These are phyloP conservation scores for Fusarium nisikadoi DNA, from an alignment of 2,329 filamentous ascomycete genomes.

Conservation along the genomic window DNA sequence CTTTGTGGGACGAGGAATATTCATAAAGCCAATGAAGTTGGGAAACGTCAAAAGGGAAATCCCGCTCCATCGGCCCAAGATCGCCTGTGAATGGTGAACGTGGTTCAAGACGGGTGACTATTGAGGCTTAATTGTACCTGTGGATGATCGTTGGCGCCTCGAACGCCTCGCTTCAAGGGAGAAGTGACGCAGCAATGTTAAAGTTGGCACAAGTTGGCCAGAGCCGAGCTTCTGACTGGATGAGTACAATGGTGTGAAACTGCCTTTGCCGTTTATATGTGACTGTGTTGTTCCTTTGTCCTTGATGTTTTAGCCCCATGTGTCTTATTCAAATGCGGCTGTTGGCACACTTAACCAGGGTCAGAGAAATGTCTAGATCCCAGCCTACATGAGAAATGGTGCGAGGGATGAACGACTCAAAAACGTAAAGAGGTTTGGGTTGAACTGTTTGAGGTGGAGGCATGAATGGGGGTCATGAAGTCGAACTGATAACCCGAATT, in stretches of 20 bases:
- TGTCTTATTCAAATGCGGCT: conserved; percentile 2
- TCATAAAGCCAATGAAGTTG: conserved; percentile 27
- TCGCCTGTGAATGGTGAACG: conserved; percentile 22
- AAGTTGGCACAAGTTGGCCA: conserved; percentile 34
- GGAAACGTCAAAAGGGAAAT: conserved; percentile 28
- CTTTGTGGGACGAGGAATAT: conserved; percentile 29
- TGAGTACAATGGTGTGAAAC: conserved; percentile 22
- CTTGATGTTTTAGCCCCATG: conserved; percentile 1
- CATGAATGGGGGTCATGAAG: conserved; percentile 36
- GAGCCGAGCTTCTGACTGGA: conserved; percentile 30
- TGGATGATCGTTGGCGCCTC: conserved; percentile 13
- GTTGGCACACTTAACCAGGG: conserved; percentile 5
- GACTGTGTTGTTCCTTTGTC: conserved; percentile 24
- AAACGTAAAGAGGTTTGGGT: conserved; percentile 24
- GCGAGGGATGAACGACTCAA: conserved; percentile 26
- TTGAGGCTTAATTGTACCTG: conserved; percentile 36
- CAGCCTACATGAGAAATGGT: conserved; percentile 36
- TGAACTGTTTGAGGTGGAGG: conserved; percentile 34
- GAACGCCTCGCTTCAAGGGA: conserved; percentile 30
- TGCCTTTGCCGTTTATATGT: conserved; percentile 28
- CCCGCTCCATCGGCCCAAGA: conserved; percentile 16
- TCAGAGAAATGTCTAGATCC: conserved; percentile 24
- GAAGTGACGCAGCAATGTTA: conserved; percentile 32
- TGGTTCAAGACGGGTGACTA: conserved; percentile 13
- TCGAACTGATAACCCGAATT: conserved; percentile 17